Evolutionary conservation across 371 early-diverging fungal species (phyloP).

Genomic region (Amoeboaphelidium protococcarum): DNA sequence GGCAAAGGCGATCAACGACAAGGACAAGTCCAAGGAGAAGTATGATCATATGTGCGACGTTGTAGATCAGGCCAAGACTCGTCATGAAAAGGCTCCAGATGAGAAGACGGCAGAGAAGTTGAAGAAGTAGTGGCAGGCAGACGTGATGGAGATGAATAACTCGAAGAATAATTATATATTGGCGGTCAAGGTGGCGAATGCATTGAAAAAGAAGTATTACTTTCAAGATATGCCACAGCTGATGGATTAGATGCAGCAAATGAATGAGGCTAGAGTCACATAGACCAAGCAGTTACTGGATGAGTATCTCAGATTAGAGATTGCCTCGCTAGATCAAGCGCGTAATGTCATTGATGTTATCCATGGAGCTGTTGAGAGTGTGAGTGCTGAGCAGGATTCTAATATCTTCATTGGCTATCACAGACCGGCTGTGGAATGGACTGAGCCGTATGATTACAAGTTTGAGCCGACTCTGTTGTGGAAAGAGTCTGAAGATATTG

Average conservation of each 20-base stretch:
- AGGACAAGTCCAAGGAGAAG: slow-evolving; percentile 32
- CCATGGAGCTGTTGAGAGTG: slow-evolving; percentile 9
- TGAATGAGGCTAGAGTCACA: slow-evolving; percentile 22
- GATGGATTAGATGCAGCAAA: slow-evolving; percentile 28
- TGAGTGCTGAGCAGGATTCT: slow-evolving; percentile 23
- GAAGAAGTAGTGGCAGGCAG: slow-evolving; percentile 26
- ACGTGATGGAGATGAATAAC: slow-evolving; percentile 42
- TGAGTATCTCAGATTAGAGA: slow-evolving; percentile 19
- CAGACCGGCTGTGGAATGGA: slow-evolving; percentile 7
- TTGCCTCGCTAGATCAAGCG: slow-evolving; percentile 12
- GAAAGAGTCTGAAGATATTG: slow-evolving; percentile 18
- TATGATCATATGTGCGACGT: slow-evolving; percentile 41
- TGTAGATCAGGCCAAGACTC: slow-evolving; percentile 23
- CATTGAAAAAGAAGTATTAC: slow-evolving; percentile 25
- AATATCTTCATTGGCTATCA: slow-evolving; percentile 17
- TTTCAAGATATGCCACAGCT: slow-evolving; percentile 27
- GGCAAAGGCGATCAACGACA: slow-evolving; percentile 31
- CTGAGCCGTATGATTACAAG: slow-evolving; percentile 9
- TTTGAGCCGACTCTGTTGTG: slow-evolving; percentile 13
- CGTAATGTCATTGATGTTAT: slow-evolving; percentile 15
- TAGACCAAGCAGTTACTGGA: slow-evolving; percentile 18
- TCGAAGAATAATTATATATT: slow-evolving; percentile 42
- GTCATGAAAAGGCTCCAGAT: slow-evolving; percentile 22
- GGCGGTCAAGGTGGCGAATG: slow-evolving; percentile 26
- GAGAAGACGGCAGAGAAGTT: slow-evolving; percentile 22